Evolutionary conservation across 768 basidiomycete species (phyloP).

Genomic region (Tricholomella constricta): DNA sequence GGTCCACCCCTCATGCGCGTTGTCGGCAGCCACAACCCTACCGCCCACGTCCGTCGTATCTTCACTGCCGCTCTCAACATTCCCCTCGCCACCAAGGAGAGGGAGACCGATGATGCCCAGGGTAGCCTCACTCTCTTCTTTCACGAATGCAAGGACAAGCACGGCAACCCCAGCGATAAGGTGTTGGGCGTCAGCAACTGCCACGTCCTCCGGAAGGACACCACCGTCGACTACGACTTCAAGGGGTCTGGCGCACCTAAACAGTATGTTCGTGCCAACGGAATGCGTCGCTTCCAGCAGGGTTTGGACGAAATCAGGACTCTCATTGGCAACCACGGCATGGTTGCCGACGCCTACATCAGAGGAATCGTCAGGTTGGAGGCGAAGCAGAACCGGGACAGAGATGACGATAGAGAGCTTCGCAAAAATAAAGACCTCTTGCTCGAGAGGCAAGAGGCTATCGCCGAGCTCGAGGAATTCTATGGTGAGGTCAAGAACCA

Average conservation of each 20-base stretch:
- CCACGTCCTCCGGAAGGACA: too few species aligned
- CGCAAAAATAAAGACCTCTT: background rate
- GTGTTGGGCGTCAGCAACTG: conserved; percentile 14
- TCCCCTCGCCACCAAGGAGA: conserved; percentile 29
- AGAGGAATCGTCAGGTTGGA: conserved; percentile 19
- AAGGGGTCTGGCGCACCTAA: conserved; percentile 26
- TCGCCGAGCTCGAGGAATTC: background rate
- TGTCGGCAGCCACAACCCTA: conserved; percentile 24
- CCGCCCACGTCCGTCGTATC: conserved; percentile 28
- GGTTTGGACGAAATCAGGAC: conserved; percentile 31
- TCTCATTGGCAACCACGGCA: conserved; percentile 16
- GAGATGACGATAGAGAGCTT: conserved; percentile 15
- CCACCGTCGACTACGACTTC: conserved; percentile 30
- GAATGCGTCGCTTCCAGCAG: conserved; percentile 33
- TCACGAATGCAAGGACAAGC: conserved; percentile 25
- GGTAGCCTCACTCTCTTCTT: conserved; percentile 25
- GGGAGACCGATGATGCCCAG: conserved; percentile 23
- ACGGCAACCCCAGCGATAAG: conserved; percentile 27
- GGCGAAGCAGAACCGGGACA: conserved; percentile 19
- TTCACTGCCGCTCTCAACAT: conserved; percentile 36
- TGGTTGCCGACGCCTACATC: conserved; percentile 14
- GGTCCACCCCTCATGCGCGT: conserved; percentile 26
- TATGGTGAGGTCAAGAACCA: background rate
- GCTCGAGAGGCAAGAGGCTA: conserved; percentile 5
- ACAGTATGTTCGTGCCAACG: conserved; percentile 30